phyloP scores from a whole-genome alignment of 345 rosid species.

The Pistacia atlantica region DNA sequence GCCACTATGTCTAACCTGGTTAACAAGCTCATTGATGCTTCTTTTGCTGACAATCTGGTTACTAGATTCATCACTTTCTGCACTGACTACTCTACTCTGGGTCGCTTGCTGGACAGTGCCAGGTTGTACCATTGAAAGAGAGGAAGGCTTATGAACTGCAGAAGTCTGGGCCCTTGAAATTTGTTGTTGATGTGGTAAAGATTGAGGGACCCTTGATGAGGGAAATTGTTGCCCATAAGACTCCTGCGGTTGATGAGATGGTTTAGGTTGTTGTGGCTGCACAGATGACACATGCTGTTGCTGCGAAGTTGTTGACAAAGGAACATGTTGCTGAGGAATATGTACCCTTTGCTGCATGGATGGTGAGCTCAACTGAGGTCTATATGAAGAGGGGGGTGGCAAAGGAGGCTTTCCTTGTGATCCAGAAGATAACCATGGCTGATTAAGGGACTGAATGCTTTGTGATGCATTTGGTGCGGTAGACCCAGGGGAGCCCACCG shows the following conservation, averaged over 20 bases:
- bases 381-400: conserved; percentile 69
- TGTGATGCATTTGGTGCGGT: conserved; percentile 63
- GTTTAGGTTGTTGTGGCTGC: conserved; percentile 53
- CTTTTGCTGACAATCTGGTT: conserved; percentile 79
- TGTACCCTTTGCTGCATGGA: conserved; percentile 79
- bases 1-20: conserved; percentile 57
- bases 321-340: conserved; percentile 64
- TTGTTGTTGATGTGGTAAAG: conserved; percentile 67
- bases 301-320: conserved; percentile 42
- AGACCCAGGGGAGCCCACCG: conserved; percentile 51
- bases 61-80: conserved; percentile 60
- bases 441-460: conserved; percentile 53
- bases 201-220: conserved; percentile 50
- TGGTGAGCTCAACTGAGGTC: conserved; percentile 63
- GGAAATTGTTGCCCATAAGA: conserved; percentile 58
- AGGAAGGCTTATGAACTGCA: conserved; percentile 56
- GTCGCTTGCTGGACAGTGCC: conserved; percentile 42
- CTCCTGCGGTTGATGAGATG: conserved; percentile 57
- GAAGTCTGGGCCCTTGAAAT: conserved; percentile 43
- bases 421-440: conserved; percentile 85
- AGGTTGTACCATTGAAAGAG: conserved; percentile 49
- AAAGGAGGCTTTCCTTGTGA: conserved; percentile 85
- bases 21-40: conserved; percentile 81
- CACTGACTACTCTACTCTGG: conserved; percentile 46
- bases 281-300: conserved; percentile 53